Evolutionary conservation across 164 flowering plant genomes (phyloP), one percentile per base, ranked within the genome.

Genomic region (Magnolia changhungtana): DNA sequence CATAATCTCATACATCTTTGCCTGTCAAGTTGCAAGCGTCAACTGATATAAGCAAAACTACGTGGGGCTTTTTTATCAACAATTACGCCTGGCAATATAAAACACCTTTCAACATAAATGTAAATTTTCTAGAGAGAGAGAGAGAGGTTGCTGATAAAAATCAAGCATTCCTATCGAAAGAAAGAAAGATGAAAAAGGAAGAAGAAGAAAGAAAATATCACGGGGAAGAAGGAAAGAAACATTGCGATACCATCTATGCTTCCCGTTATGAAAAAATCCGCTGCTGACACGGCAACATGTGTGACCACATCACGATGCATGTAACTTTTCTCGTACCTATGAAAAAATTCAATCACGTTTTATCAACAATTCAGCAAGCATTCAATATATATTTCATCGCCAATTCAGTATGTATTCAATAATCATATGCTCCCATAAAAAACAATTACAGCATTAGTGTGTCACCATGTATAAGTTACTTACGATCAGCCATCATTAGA

Each of bases 241-340:
- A 49, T 50, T 50, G 49, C 4, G 78, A 81, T 84, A 96, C 99
- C 99, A 85, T 96, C 99, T 69, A 71, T 67, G 80, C 99, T 96
- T 73, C 98, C 99, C 58, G 97, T 89, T 27, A 96, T 90, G 82
- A 96, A 88, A 84, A 91, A 96, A n/a, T 96, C 99, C 21, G 97
- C 97, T 0, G 87, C 78, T 5, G 98, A 94, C 0, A 94, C 93
- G 24, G 97, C 95, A 75, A 96, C 98, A 88, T 96, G 99, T 11
- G 98, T 94, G 29, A 96, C 98, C 77, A 96, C 96, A 84, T 96
- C 99, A 5, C 99, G 94, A 75, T 96, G 99, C 99, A 96, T 96
- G 77, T 90, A 96, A 76, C 98, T 96, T 76, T 96, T 96, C 83
- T 96, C 99, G 75, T 96, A 96, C 98, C 99, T 96, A 74, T 8